Evolutionary conservation across 148 eudicot genomes (phyloP), one percentile per base, ranked within the genome.

Genomic region (Beta vulgaris): DNA sequence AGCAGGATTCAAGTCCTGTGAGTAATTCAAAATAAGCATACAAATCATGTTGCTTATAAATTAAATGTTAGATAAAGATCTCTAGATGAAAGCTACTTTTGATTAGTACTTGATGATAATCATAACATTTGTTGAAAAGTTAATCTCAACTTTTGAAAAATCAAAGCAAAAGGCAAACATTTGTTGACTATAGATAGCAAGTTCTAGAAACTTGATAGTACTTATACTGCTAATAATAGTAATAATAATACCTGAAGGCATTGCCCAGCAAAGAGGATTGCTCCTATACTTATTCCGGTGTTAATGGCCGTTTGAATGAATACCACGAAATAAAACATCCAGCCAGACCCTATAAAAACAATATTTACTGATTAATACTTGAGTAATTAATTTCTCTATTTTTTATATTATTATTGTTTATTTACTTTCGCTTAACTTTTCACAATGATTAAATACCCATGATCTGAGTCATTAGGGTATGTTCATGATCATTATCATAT

Each of bases 271-370:
- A 95, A 92, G 72, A 95, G 82, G 78, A 92, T 87, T 43, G 89
- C 85, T 81, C 91, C 98, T 23, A 92, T 89, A 32, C 92, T 83
- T 39, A 92, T 81, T 51, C 98, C 98, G 9, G 93, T 90, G 73
- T 95, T 95, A 73, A 95, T 90, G 15, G 97, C 92, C n/a, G 93
- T 89, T 80, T 95, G 98, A 71, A 95, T 89, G 77, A 71, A 85
- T 64, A 95, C 79, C 31, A 95, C 98, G 43, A 92, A 89, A 79
- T 95, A 95, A 75, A 86, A 95, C 96, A 92, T 95, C 92, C 93
- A 84, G 34, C 98, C 96, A 9, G 87, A 88, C n/a, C 98, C 98
- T 95, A 46, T 37, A 36, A 61, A 32, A 32, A 13, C 16, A 61
- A 15, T 57, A 26, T 10, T 57, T 57, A 57, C 15, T 40, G n/a